Base-by-base conservation (phyloP, 176 grass and related monocot species). In the Phoenix dactylifera region DNA sequence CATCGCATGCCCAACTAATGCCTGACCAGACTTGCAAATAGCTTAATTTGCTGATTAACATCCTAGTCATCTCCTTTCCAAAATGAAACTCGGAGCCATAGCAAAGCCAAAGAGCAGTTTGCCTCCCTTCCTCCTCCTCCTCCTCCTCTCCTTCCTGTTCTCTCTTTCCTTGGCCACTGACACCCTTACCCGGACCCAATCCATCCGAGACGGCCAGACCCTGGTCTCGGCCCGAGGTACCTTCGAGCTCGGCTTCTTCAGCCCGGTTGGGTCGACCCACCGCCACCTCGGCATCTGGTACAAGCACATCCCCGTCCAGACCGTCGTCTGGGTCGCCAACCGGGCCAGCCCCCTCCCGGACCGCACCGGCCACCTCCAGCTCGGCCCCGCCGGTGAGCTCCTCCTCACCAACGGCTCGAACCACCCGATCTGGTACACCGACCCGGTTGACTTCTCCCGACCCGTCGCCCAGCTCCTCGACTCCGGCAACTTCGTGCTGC, bases 281-380 rank as follows among this genome's bases (percentile, higher is more conserved):
- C 80, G 57, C 66, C 89, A 79, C 66, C 6, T 95, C 54, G 85
- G 84, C 63, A 83, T 95, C 60, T 95, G 89, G 89, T 95, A 80
- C 76, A 63, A 64, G 32, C 22, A 16, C 24, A 72, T 95, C 49
- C 0, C 48, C 0, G 59, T 67, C 16, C 49, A 28, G 15, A 95
- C 85, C 51, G 70, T 80, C 14, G 89, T 89, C n/a, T 95, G 89
- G 89, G 78, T 95, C 19, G 90, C 82, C 15, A 95, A 95, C 67
- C 79, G 90, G 4, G 22, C 74, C 2, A 65, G 12, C 0, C 82
- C 86, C 15, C 26, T 89, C 68, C 49, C 6, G 1, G 49, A 59
- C 24, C 3, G 62, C 1, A 9, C 62, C 0, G 79, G 52, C 15
- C 68, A 49, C 26, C 50, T 95, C 4, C 24, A 10, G 9, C 3